Evolutionary conservation across 2,329 filamentous ascomycete species (phyloP), one percentile per base, ranked within the genome.

Genomic region (Diplodia mutila): DNA sequence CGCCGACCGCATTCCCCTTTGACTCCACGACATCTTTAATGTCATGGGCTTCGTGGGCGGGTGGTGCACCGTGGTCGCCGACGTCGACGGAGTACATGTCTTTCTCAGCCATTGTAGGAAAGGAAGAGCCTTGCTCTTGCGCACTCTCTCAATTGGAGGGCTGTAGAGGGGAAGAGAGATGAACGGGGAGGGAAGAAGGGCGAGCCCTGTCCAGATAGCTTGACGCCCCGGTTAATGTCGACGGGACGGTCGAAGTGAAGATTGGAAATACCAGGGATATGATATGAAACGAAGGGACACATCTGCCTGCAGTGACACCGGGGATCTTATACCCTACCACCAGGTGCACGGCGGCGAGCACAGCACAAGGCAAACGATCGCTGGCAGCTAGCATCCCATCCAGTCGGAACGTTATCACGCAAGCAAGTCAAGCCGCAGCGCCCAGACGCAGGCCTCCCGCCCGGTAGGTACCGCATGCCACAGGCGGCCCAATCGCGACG

Each of bases 1-100:
- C 85, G 25, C 75, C 76, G 25, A 81, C 72, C 37, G 70, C 71
- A 37, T 55, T 67, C 27, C 73, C 75, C 68, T 74, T 77, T 1
- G 61, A 27, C 2, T 73, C 68, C 52, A 73, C 70, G 23, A 77
- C 69, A 9, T 76, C 70, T 61, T 73, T 72, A 21, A 75, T 61
- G 29, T 69, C 75, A 21, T 18, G 54, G 18, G 46, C 32, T 9
- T 67, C 65, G 34, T 67, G 57, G 21, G 46, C 5, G 8, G 54
- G 54, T 27, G 54, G 39, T 12, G n/a, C n/a, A n/a, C 37, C 65
- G 8, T 46, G 21, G 37, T 8, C 34, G 8, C 54, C 65, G 8
- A 51, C 65, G n/a, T 46, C 54, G 23, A 67, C 49, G 32, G 32
- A n/a, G 27, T 61, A 61, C 21, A 49, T 14, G 21, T 67, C 65